Evolutionary conservation across 2,329 filamentous ascomycete genomes (phyloP).

Genomic region (Hypoxylon sp.): DNA sequence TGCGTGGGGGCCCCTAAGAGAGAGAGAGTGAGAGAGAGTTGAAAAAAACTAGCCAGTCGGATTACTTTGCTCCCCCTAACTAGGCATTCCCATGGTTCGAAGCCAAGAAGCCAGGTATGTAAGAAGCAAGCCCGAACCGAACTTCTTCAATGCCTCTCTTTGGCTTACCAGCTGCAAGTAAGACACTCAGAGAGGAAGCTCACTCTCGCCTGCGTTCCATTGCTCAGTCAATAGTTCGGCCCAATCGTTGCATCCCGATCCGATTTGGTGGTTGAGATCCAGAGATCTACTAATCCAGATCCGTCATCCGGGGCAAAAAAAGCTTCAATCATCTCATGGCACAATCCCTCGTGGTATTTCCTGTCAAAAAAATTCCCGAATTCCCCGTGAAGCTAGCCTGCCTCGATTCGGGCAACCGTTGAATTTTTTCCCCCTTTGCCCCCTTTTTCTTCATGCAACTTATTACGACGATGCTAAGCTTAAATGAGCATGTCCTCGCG

Average conservation of each 20-base stretch:
- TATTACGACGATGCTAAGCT: slow-evolving; percentile 4
- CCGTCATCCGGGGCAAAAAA: slow-evolving; percentile 40
- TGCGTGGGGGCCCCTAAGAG: slow-evolving; percentile 18
- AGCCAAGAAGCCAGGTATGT: slow-evolving; percentile 29
- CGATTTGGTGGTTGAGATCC: slow-evolving; percentile 39
- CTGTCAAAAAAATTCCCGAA: slow-evolving; percentile 27
- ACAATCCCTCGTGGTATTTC: slow-evolving; percentile 27
- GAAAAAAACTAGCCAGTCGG: slow-evolving; percentile 28
- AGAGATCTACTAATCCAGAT: slow-evolving; percentile 46
- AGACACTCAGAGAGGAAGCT: slow-evolving; percentile 12
- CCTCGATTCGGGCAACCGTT: slow-evolving; percentile 11
- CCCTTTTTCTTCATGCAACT: neutral
- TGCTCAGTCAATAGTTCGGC: slow-evolving; percentile 17
- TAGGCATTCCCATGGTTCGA: slow-evolving; percentile 12
- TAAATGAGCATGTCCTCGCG: slow-evolving; percentile 3
- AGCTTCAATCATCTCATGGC: slow-evolving; percentile 17
- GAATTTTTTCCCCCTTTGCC: neutral
- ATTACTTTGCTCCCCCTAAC: slow-evolving; percentile 20
- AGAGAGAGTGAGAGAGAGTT: neutral
- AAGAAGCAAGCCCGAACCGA: slow-evolving; percentile 16
- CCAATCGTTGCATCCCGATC: slow-evolving; percentile 42
- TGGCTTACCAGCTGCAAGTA: slow-evolving; percentile 16
- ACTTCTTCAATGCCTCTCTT: slow-evolving; percentile 12
- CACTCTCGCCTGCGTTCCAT: slow-evolving; percentile 27
- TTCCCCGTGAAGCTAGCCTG: slow-evolving; percentile 22